A percentile compares a stretch with the other conserved stretches of the same genome.
Evolutionary conservation across 139 green algal genomes (phyloP).

Genomic region (Chlamydomonas sp.): DNA sequence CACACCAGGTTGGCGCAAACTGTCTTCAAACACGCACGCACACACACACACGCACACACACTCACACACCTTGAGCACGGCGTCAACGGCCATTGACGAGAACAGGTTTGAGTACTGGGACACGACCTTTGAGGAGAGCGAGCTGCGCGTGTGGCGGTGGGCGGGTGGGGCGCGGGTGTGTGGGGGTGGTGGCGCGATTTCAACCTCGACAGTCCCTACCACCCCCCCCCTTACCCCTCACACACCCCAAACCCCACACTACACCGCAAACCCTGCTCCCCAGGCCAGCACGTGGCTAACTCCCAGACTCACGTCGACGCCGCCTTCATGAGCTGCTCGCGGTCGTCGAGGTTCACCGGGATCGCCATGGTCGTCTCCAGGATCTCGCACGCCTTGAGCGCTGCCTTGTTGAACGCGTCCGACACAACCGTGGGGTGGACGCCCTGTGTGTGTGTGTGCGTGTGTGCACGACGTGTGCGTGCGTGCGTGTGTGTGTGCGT

Average conservation of each 20-base stretch:
- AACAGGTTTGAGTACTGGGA: constrained; percentile 89
- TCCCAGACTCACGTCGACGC: constrained; percentile 72
- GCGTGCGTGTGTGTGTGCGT: too few relatives aligned
- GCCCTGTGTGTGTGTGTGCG: too few relatives aligned
- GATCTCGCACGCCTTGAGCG: constrained; percentile 70
- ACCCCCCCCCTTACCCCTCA: too few relatives aligned
- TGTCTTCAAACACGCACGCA: too few relatives aligned
- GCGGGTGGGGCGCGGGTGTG: not conserved
- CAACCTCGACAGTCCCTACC: not conserved
- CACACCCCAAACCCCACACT: not conserved
- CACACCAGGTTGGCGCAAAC: too few relatives aligned
- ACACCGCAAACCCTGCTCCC: not conserved
- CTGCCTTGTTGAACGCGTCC: constrained; percentile 82
- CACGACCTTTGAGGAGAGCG: constrained; percentile 89
- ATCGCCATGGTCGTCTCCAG: constrained; percentile 67
- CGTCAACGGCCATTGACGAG: constrained; percentile 95
- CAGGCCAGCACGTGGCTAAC: not conserved
- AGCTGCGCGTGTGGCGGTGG: too few relatives aligned
- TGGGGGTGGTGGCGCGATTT: not conserved
- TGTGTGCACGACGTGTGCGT: too few relatives aligned
- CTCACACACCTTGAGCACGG: constrained; percentile 61
- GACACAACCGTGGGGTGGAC: constrained; percentile 91
- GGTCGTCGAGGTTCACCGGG: constrained; percentile 85
- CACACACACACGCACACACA: too few relatives aligned
- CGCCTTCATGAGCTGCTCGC: constrained; percentile 79